These are phyloP conservation scores for Acanthamoeba castellanii DNA, from an alignment of 208 protist species.

Conservation along the genomic window DNA sequence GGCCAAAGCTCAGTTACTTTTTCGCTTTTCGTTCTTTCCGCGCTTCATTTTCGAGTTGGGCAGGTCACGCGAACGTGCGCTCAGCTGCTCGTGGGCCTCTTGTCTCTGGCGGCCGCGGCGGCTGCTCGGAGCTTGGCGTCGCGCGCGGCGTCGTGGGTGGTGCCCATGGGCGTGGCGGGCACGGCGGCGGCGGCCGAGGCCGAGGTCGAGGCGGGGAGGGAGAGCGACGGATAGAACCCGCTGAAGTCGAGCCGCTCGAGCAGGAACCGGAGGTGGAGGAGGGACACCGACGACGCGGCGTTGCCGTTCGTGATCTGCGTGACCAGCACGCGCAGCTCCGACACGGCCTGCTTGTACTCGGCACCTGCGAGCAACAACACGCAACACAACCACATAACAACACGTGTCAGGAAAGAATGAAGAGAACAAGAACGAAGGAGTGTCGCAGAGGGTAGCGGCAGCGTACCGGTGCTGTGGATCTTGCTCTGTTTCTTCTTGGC, in stretches of 20 bases:
- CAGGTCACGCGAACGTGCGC: too few relatives aligned
- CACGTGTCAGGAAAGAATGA: too few relatives aligned
- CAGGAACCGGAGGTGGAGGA: conserved; percentile 39
- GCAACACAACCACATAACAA: background rate
- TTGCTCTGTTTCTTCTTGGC: background rate
- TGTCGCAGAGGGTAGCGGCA: background rate
- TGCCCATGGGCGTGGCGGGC: background rate
- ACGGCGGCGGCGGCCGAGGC: background rate
- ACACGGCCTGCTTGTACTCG: conserved; percentile 55
- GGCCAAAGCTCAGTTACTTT: too few relatives aligned
- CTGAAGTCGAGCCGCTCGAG: conserved; percentile 58
- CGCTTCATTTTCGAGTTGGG: too few relatives aligned
- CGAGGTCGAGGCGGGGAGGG: background rate
- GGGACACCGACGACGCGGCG: background rate
- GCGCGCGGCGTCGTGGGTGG: too few relatives aligned
- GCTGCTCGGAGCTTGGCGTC: too few relatives aligned
- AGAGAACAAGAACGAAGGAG: background rate
- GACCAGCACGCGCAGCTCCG: conserved; percentile 32
- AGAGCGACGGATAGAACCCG: conserved; percentile 15
- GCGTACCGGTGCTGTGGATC: background rate
- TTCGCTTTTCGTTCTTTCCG: too few relatives aligned
- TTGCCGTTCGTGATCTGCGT: conserved; percentile 53
- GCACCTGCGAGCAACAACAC: background rate
- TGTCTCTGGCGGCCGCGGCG: too few relatives aligned
- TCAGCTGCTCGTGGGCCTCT: too few relatives aligned